These are phyloP conservation scores for Dendrocalamus latiflorus DNA, from an alignment of 202 grass and related monocot genomes.

Conservation along the genomic window DNA sequence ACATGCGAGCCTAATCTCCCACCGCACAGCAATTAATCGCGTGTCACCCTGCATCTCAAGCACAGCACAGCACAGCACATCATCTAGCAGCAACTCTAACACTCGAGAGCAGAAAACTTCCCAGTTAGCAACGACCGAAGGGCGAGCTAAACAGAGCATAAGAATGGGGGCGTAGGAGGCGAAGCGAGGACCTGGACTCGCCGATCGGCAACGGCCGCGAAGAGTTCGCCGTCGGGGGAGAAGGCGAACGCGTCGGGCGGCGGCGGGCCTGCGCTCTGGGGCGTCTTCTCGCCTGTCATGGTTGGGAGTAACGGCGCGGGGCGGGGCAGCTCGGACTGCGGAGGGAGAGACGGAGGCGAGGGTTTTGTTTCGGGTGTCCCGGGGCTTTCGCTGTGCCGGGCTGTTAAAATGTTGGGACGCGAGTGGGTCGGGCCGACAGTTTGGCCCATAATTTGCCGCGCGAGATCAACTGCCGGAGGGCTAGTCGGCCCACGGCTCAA, in stretches of 20 bases:
- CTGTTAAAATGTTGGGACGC: background rate
- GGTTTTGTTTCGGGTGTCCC: background rate
- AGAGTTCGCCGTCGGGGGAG: slow-evolving; percentile 25
- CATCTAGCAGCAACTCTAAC: background rate
- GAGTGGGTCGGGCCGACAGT: background rate
- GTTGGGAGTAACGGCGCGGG: background rate
- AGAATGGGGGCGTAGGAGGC: background rate
- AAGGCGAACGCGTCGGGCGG: background rate
- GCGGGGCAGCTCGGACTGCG: background rate
- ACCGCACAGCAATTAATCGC: background rate
- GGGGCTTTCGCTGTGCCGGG: background rate
- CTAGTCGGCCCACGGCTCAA: no score
- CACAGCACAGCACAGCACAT: background rate
- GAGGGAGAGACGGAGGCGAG: background rate
- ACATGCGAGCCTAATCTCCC: background rate
- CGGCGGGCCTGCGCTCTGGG: background rate
- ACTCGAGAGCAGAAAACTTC: background rate
- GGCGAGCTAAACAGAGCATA: background rate
- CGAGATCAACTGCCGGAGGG: no score
- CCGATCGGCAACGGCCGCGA: background rate
- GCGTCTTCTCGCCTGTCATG: background rate
- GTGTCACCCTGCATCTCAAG: background rate
- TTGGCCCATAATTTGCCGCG: background rate
- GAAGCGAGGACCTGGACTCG: slow-evolving; percentile 12
- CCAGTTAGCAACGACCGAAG: background rate